Evolutionary conservation across 2,329 filamentous ascomycete species (phyloP).

Genomic region (Ceratocystis colombiana): DNA sequence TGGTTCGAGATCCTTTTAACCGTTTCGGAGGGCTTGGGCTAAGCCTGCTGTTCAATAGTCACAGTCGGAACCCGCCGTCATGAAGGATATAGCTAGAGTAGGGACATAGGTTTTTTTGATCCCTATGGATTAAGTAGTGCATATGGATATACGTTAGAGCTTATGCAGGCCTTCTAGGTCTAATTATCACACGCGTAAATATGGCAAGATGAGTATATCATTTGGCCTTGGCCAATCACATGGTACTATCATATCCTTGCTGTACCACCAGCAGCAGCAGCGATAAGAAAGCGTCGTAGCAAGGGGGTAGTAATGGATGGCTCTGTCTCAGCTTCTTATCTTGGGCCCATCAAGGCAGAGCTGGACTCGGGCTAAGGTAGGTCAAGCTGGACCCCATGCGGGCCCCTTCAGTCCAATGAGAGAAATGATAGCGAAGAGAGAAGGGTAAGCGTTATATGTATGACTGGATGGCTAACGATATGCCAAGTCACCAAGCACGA

Average conservation of each 20-base stretch:
- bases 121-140: not conserved
- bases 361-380: not conserved
- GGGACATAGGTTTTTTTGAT: not conserved
- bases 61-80: conserved; percentile 1
- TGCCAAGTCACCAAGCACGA: too few species aligned
- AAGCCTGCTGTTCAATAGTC: not conserved
- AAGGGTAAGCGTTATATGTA: not conserved
- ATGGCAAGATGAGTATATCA: not conserved
- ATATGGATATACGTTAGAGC: not conserved
- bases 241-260: conserved; percentile 1
- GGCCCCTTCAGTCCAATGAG: not conserved
- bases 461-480: too few species aligned
- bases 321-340: conserved; percentile 12
- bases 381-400: not conserved
- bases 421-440: not conserved
- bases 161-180: not conserved
- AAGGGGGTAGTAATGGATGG: not conserved
- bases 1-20: not conserved
- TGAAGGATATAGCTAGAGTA: not conserved
- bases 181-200: not conserved
- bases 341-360: not conserved
- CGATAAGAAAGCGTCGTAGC: not conserved
- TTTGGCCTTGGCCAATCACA: not conserved
- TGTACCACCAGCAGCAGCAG: not conserved
- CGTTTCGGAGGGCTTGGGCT: not conserved